A percentile compares a stretch with the other conserved stretches of the same genome.
phyloP scores from a whole-genome alignment of 192 early-diverging fungal species.

The Irineochytrium annulatum region DNA sequence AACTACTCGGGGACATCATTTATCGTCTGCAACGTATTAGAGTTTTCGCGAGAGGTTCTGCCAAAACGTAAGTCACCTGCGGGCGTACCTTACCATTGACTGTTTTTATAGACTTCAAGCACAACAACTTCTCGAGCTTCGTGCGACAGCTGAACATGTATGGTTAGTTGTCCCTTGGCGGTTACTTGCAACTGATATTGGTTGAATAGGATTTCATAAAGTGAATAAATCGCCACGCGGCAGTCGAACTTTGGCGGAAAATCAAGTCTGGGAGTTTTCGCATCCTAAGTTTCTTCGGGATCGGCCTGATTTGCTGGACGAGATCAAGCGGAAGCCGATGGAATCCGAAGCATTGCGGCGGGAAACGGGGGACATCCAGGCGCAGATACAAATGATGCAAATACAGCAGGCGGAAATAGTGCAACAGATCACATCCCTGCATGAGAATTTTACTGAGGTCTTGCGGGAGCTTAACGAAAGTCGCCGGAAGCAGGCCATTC shows the following conservation, averaged over 20 bases:
- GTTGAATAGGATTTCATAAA: constrained; percentile 71
- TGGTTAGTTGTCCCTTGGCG: constrained; percentile 66
- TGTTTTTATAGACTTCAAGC: constrained; percentile 66
- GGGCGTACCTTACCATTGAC: background rate
- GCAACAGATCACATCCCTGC: constrained; percentile 68
- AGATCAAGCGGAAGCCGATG: constrained; percentile 89
- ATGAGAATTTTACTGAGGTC: constrained; percentile 70
- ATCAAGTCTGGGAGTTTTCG: constrained; percentile 68
- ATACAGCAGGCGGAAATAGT: constrained; percentile 69
- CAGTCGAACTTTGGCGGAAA: constrained; percentile 77
- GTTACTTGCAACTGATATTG: background rate
- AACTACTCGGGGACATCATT: constrained; percentile 84
- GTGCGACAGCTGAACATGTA: constrained; percentile 63
- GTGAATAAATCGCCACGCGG: constrained; percentile 86
- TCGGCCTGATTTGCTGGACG: constrained; percentile 72
- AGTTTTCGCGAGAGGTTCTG: constrained; percentile 83
- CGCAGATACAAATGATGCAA: constrained; percentile 73
- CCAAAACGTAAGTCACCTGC: constrained; percentile 57
- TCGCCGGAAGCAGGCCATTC: constrained; percentile 61
- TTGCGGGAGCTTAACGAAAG: constrained; percentile 70
- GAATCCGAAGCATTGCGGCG: constrained; percentile 71
- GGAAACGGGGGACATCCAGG: constrained; percentile 72
- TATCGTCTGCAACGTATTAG: constrained; percentile 85
- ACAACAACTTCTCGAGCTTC: constrained; percentile 89
- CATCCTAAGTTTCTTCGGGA: constrained; percentile 32